Base-by-base conservation (phyloP, 2,329 filamentous ascomycete species). In the Lojkania enalia region DNA sequence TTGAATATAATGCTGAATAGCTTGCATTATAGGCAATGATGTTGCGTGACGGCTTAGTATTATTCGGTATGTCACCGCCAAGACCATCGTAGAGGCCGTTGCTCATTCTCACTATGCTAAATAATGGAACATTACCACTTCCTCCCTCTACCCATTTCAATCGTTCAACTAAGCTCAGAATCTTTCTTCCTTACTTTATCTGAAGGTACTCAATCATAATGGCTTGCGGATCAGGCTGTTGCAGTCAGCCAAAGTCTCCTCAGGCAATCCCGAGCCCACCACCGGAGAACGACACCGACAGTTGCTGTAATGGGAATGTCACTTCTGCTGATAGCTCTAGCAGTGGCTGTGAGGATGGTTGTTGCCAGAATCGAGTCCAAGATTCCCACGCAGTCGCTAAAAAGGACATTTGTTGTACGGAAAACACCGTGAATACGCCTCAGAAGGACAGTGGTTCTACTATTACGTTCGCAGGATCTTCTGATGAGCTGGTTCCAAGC, bases 171-270 rank as follows among this genome's bases (percentile, higher is more conserved):
- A 9, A 11, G 30, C 15, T 33, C 9, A 11, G 15, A 11, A 6
- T 16, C 30, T 11, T 33, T 11, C 6, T 33, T 31, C 20, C 25
- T 38, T 23, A 33, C 35, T 19, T 39, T 15, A 12, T 31, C 25
- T 31, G n/a, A n/a, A n/a, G n/a, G n/a, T n/a, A n/a, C n/a, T 38
- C 35, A 39, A 29, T 13, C 15, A 35, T 16, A 7, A 44, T 44
- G 42, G 42, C 42, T 19, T 44, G 42, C 35, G 21, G 20, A 16
- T 44, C 42, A 23, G 27, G 13, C 25, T 44, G 42, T 39, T 44
- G 42, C 29, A 35, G 29, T 18, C 13, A 35, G n/a, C 35, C 35
- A 29, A 32, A 44, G 18, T 19, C 30, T 14, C 30, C 20, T 42
- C 18, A 30, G 25, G 32, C 31, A n/a, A 35, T 35, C 32, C 23